phyloP scores from a whole-genome alignment of 192 early-diverging fungal species.

The Gigaspora rosea region DNA sequence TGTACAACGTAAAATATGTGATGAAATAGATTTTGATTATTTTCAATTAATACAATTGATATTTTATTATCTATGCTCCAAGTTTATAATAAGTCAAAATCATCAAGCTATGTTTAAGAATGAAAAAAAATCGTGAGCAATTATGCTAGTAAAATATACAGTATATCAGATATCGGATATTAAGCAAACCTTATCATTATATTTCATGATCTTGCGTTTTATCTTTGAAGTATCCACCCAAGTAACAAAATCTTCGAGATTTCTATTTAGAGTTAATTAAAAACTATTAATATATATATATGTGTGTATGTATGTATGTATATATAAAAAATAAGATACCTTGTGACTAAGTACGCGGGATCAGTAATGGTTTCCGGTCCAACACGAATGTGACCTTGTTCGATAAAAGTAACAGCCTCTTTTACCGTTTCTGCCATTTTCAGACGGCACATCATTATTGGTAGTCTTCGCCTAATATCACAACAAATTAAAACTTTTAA shows the following conservation, averaged over 20 bases:
- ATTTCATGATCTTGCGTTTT: conserved; percentile 94
- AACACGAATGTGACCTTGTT: conserved; percentile 94
- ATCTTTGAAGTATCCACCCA: conserved; percentile 99
- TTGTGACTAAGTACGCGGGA: conserved; percentile 69
- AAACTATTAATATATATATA: neutral
- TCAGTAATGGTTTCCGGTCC: conserved; percentile 90
- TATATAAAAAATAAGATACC: neutral
- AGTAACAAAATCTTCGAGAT: conserved; percentile 95
- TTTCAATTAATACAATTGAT: too few species aligned
- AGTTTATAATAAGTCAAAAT: too few species aligned
- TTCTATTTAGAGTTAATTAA: conserved; percentile 55
- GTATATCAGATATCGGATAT: neutral
- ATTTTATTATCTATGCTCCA: too few species aligned
- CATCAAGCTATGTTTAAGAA: too few species aligned
- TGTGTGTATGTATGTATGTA: too few species aligned
- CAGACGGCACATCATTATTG: conserved; percentile 91
- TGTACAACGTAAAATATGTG: too few species aligned
- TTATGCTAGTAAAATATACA: neutral
- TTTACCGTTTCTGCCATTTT: conserved; percentile 95
- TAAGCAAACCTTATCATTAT: conserved; percentile 77
- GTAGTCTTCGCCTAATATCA: conserved; percentile 66
- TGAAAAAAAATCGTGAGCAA: neutral
- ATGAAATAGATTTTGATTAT: too few species aligned
- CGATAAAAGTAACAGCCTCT: conserved; percentile 85
- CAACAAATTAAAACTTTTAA: neutral